phyloP scores from a whole-genome alignment of 345 rosid species.

The Mallotus nudiflorus region DNA sequence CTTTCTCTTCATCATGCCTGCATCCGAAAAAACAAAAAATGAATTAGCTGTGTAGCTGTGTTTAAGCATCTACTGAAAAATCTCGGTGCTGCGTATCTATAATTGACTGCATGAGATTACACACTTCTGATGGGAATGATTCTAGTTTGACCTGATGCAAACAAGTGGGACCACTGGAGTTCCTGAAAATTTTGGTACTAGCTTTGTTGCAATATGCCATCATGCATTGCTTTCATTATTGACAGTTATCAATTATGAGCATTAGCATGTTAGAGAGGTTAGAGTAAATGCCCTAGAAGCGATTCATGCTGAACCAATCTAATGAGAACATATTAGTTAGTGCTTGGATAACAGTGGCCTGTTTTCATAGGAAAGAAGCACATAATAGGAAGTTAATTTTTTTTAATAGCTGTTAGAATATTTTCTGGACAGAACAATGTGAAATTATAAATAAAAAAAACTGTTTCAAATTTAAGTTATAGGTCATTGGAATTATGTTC shows the following conservation, averaged over 20 bases:
- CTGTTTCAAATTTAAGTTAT: background rate
- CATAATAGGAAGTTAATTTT: background rate
- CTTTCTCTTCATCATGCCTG: background rate
- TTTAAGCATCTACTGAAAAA: background rate
- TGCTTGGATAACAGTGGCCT: background rate
- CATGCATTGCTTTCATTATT: background rate
- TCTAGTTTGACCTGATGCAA: slow-evolving; percentile 1
- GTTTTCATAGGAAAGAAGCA: background rate
- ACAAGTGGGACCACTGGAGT: background rate
- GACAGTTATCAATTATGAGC: background rate
- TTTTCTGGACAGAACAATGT: background rate
- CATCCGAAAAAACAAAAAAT: background rate
- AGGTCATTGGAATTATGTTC: background rate
- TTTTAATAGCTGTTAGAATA: background rate
- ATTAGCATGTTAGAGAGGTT: background rate
- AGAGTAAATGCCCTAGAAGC: background rate
- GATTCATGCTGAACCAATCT: background rate
- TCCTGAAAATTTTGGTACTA: background rate
- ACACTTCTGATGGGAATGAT: background rate
- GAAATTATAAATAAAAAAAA: background rate
- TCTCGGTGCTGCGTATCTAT: background rate
- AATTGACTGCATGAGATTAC: background rate
- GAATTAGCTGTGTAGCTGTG: background rate
- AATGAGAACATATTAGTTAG: background rate
- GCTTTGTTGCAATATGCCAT: background rate